A percentile compares a stretch with the other conserved stretches of the same genome.
These are phyloP conservation scores for Axilococcus clingmanii DNA, from an alignment of 139 green algal genomes.

Conservation along the genomic window DNA sequence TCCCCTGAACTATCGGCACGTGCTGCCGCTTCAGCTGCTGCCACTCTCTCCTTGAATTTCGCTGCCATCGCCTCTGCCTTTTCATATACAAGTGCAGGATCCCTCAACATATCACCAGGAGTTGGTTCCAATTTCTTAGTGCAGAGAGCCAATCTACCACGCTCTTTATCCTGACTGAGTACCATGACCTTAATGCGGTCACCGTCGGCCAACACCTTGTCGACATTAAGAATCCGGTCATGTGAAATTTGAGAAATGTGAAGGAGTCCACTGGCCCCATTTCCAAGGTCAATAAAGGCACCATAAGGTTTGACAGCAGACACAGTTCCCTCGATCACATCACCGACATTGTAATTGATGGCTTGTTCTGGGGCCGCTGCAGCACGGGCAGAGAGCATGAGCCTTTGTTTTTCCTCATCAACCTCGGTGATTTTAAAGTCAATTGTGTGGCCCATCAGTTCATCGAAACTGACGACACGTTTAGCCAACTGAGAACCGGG, in stretches of 20 bases:
- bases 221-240: constrained; percentile 82
- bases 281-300: constrained; percentile 91
- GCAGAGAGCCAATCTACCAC: constrained; percentile 77
- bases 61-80: constrained; percentile 93
- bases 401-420: constrained; percentile 75
- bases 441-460: constrained; percentile 65
- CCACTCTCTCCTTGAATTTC: constrained; percentile 44
- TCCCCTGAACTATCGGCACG: neutral
- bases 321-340: constrained; percentile 87
- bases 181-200: constrained; percentile 98
- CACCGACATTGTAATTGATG: constrained; percentile 53
- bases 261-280: constrained; percentile 81
- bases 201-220: constrained; percentile 75
- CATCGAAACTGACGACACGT: constrained; percentile 52
- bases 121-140: constrained; percentile 97
- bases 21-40: constrained; percentile 13
- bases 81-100: constrained; percentile 88
- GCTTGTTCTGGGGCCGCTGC: constrained; percentile 1
- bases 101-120: constrained; percentile 89
- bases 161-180: constrained; percentile 79
- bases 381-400: constrained; percentile 81
- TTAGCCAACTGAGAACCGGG: constrained; percentile 52
- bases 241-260: constrained; percentile 96
- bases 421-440: constrained; percentile 91
- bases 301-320: constrained; percentile 88